A percentile compares a stretch with the other conserved stretches of the same genome.
Evolutionary conservation across 2,329 filamentous ascomycete genomes (phyloP).

Genomic region (Helminthosporium solani): DNA sequence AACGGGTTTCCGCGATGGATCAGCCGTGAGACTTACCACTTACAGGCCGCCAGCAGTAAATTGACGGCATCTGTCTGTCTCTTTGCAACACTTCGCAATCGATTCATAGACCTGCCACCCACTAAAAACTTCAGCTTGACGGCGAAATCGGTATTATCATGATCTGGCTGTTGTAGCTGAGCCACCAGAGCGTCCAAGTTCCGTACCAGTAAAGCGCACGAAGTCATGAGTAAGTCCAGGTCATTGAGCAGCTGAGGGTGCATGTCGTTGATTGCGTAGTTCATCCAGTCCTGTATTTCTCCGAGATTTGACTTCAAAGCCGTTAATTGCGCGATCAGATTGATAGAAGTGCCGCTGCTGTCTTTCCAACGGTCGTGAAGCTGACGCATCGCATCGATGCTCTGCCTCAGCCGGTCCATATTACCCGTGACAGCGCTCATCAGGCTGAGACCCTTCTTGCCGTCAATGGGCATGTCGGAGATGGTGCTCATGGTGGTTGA

Average conservation of each 20-base stretch:
- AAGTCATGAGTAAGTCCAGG: constrained; percentile 34
- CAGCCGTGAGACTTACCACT: constrained; percentile 22
- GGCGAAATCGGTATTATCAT: constrained; percentile 35
- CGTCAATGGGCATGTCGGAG: constrained; percentile 25
- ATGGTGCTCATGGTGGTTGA: constrained; percentile 15
- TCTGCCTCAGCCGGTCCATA: constrained; percentile 33
- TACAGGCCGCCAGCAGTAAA: constrained; percentile 32
- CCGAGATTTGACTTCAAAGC: constrained; percentile 36
- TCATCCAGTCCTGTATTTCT: constrained; percentile 40
- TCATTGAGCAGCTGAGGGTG: constrained; percentile 39
- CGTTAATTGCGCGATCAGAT: constrained; percentile 39
- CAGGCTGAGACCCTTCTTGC: constrained; percentile 33
- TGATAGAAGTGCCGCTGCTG: constrained; percentile 33
- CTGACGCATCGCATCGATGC: constrained; percentile 35
- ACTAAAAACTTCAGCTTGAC: constrained; percentile 35
- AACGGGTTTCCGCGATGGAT: neutral
- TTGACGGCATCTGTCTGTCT: constrained; percentile 36
- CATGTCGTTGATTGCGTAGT: constrained; percentile 35
- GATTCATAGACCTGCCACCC: constrained; percentile 33
- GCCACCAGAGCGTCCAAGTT: constrained; percentile 29
- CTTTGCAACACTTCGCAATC: constrained; percentile 33
- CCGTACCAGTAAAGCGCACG: constrained; percentile 31
- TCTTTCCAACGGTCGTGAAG: constrained; percentile 39
- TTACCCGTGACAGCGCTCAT: constrained; percentile 29
- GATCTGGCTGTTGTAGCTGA: constrained; percentile 32